Percentiles rank a stretch among this genome's conserved stretches.
Evolutionary conservation across 805 yeast genomes (phyloP).

Genomic region (Yamadazyma ubonensis): DNA sequence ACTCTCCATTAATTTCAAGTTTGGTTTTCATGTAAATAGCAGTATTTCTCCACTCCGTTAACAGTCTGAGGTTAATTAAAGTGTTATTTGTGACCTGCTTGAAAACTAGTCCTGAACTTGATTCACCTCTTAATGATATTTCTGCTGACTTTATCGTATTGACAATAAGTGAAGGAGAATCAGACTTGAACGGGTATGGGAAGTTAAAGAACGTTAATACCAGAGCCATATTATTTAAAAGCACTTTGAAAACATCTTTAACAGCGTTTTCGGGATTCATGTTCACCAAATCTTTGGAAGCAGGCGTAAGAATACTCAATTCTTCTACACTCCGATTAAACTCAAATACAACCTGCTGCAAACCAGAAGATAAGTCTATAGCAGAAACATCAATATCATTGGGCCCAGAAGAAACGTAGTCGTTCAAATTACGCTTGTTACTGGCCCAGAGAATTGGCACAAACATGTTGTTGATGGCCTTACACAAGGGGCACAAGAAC

Average conservation of each 20-base stretch:
- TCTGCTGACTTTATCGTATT: conserved; percentile 66
- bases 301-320: conserved; percentile 24
- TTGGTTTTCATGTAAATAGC: conserved; percentile 33
- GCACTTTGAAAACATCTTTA: conserved; percentile 24
- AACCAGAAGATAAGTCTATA: too few species aligned
- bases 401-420: conserved; percentile 20
- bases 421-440: conserved; percentile 37
- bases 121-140: conserved; percentile 57
- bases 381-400: conserved; percentile 6
- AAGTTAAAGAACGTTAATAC: conserved; percentile 34
- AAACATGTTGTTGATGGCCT: conserved; percentile 79
- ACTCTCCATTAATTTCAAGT: conserved; percentile 33
- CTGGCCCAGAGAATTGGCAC: conserved; percentile 68
- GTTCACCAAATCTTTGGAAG: conserved; percentile 30
- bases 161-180: conserved; percentile 41
- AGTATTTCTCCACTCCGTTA: conserved; percentile 38
- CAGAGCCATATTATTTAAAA: conserved; percentile 36
- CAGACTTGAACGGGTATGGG: conserved; percentile 37
- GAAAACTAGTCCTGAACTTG: conserved; percentile 44
- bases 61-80: conserved; percentile 55
- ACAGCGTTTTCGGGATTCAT: conserved; percentile 7
- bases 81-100: conserved; percentile 62
- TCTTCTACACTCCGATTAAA: conserved; percentile 24
- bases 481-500: conserved; percentile 87
- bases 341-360: too few species aligned